Conservation (phyloP, 2,329 filamentous ascomycete genomes). For the Ustulina deusta region DNA sequence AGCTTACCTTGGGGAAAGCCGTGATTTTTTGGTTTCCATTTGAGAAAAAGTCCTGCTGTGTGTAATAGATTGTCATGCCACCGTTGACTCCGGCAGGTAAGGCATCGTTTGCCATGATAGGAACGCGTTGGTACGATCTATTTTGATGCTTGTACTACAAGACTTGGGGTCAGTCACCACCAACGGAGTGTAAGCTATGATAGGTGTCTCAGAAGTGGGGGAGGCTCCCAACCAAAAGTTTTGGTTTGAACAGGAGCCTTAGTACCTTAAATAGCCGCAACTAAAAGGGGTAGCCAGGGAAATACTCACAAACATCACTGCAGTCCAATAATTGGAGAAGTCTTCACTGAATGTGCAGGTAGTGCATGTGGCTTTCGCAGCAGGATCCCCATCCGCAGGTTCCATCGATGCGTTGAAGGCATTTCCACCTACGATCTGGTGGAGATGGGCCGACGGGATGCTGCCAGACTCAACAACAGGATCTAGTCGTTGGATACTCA, state of each 20-base stretch:
- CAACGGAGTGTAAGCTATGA: no score
- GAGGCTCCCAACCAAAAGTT: no score
- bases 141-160: slow-evolving; percentile 48
- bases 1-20: slow-evolving; percentile 56
- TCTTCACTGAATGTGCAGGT: slow-evolving; percentile 50
- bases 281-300: neutral
- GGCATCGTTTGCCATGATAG: slow-evolving; percentile 49
- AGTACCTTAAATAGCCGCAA: no score
- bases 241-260: no score
- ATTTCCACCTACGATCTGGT: slow-evolving; percentile 51
- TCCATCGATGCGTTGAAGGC: slow-evolving; percentile 51
- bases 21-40: slow-evolving; percentile 56
- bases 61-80: slow-evolving; percentile 52
- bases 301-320: slow-evolving; percentile 35
- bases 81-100: slow-evolving; percentile 47
- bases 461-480: slow-evolving; percentile 49
- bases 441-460: slow-evolving; percentile 47
- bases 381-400: slow-evolving; percentile 44
- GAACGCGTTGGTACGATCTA: slow-evolving; percentile 50
- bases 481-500: slow-evolving; percentile 50
- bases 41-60: slow-evolving; percentile 48
- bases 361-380: slow-evolving; percentile 47
- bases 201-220: no score
- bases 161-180: neutral
- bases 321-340: slow-evolving; percentile 51